Evolutionary conservation across 768 basidiomycete genomes (phyloP), one percentile per base, ranked within the genome.

Genomic region (Lactifluus hygrophoroides): DNA sequence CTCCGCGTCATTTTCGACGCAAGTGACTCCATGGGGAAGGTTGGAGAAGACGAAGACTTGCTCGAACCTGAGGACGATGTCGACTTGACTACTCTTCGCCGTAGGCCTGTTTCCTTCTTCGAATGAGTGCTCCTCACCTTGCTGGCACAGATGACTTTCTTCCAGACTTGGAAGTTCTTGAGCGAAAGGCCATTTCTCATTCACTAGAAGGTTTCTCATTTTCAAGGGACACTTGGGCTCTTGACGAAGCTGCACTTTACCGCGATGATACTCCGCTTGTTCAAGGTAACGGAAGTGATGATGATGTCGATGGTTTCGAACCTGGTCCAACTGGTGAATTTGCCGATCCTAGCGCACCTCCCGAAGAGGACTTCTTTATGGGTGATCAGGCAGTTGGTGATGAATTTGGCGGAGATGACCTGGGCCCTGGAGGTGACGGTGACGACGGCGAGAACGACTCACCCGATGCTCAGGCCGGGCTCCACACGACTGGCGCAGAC

Each of bases 1-100:
- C 77, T 97, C 69, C 78, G 93, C 58, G 88, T 99, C 51, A 90
- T 98, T 27, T 99, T 99, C 65, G 95, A 98, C 70, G 94, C 94
- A 5, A 87, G 94, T 56, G 95, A 97, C 69, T 88, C 90, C 0
- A 84, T 88, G 69, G 83, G 84, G 3, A 88, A 84, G 61, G 76
- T 78, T 3, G 87, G 78, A 32, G 82, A 79, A 3, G 84, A 94
- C 38, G 92, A 90, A 46, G 75, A 75, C 14, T 71, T 82, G 40
- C 77, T 85, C 44, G 91, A 94, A 64, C 82, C 83, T 2, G 80
- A 80, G 61, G 84, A 86, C 53, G 76, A 80, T 4, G 76, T 91
- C 14, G 85, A 90, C 67, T 66, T 91, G 44, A 80, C 76, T 28
- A 74, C 77, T 59, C 72, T 88, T 46, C 78, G 86, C 64, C 71